Base-by-base conservation (phyloP, 2,329 filamentous ascomycete genomes). In the Apiospora marii region DNA sequence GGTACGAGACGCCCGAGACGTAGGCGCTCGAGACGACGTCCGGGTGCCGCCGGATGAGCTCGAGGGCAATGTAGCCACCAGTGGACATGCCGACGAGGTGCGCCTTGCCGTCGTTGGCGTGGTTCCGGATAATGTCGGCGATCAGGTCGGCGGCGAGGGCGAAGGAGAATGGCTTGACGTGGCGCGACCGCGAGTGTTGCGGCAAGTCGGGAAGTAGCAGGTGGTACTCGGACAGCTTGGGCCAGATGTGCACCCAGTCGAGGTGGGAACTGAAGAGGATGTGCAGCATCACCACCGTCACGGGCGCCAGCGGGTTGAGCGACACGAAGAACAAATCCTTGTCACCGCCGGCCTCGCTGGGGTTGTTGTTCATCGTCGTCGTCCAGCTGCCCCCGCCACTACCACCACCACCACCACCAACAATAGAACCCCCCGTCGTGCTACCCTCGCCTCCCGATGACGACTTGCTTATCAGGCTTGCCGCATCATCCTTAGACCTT, bases 61-160 rank as follows among this genome's bases (percentile, higher is more conserved):
- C 77, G 72, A 82, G 75, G 44, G 77, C 76, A 1, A 84, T 72
- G 71, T 80, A 85, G 1, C 82, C 83, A 14, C 83, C 83, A 70
- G 83, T 82, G 2, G 83, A 86, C 30, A 85, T 64, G 3, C 83
- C 83, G 44, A 83, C 82, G 43, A 85, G 64, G 74, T 85, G 84
- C 4, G 83, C 84, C 3, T 75, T 75, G 7, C 80, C 77, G 70
- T 78, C 76, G 64, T 84, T 80, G 14, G 83, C 83, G 71, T 82
- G 78, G 4, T 73, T 71, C 13, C 77, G 78, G 70, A 85, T 83
- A 70, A 85, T 76, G 1, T 75, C 70, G 13, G 83, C 81, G 22
- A 85, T 76, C 19, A 77, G 78, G 41, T 80, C 77, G 53, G 82
- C 80, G 27, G 78, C 76, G 34, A 78, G 74, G 12, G 73, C 73